Conservation (phyloP, 2,329 filamentous ascomycete genomes). For the Ophiostoma fasciatum region DNA sequence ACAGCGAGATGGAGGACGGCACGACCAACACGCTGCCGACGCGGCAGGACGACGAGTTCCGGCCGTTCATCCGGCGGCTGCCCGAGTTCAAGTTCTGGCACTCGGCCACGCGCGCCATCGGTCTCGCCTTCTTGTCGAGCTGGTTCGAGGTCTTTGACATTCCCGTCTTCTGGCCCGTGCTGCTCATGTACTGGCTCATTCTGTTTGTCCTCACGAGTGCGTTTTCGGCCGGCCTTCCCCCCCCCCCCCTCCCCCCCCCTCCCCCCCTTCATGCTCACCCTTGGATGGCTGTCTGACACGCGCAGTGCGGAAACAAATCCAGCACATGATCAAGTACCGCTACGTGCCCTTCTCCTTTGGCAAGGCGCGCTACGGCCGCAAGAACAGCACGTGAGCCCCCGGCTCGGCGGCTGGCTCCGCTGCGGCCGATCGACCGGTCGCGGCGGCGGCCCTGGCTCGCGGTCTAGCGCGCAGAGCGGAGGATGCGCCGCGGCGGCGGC, state of each 20-base stretch:
- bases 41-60: conserved; percentile 94
- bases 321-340: conserved; percentile 99
- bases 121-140: conserved; percentile 71
- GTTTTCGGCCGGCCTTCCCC: conserved; percentile 24
- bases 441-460: no score
- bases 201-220: conserved; percentile 88
- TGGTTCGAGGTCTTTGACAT: conserved; percentile 94
- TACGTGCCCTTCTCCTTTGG: conserved; percentile 90
- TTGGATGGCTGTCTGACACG: background rate
- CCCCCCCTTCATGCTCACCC: background rate
- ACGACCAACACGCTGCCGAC: conserved; percentile 70
- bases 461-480: no score
- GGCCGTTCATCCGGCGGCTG: conserved; percentile 86
- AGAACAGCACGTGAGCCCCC: no score
- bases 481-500: no score
- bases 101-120: conserved; percentile 74
- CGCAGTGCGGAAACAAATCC: conserved; percentile 93
- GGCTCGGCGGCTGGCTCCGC: no score
- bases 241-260: background rate
- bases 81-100: conserved; percentile 99
- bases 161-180: conserved; percentile 95
- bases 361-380: conserved; percentile 63
- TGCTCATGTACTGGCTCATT: conserved; percentile 98
- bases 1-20: conserved; percentile 94
- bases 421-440: no score